Evolutionary conservation across 2,329 filamentous ascomycete genomes (phyloP).

Genomic region (Aspergillus aculeatus): DNA sequence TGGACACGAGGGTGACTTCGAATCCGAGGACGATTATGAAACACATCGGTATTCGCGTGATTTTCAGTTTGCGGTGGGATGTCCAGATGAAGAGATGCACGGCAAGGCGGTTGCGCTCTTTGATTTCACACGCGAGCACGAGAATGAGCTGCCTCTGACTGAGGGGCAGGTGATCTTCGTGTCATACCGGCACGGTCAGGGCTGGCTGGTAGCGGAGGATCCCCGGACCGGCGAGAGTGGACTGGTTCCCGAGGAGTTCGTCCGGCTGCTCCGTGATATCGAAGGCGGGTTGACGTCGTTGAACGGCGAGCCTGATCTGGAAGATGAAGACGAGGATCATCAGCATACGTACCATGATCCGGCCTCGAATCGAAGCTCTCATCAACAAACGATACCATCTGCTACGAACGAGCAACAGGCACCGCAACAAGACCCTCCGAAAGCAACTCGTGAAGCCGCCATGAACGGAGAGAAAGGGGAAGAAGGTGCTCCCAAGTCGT

Average conservation of each 20-base stretch:
- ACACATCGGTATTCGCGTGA: slow-evolving; percentile 77
- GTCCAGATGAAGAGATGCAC: slow-evolving; percentile 95
- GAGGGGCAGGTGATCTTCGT: slow-evolving; percentile 97
- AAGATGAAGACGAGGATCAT: slow-evolving; percentile 43
- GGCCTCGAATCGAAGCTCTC: slow-evolving; percentile 47
- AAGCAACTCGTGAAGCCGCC: slow-evolving; percentile 18
- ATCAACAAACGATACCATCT: slow-evolving; percentile 31
- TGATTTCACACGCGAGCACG: slow-evolving; percentile 91
- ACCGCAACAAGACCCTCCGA: slow-evolving; percentile 16
- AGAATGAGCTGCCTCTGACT: slow-evolving; percentile 87
- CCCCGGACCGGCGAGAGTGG: slow-evolving; percentile 92
- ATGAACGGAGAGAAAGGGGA: slow-evolving; percentile 29
- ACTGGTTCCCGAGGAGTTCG: slow-evolving; percentile 93
- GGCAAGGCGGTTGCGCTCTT: slow-evolving; percentile 94
- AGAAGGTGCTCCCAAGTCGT: slow-evolving; percentile 19
- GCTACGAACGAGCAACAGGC: slow-evolving; percentile 21
- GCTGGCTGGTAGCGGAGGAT: slow-evolving; percentile 96
- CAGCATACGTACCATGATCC: slow-evolving; percentile 51
- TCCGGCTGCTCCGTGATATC: slow-evolving; percentile 86
- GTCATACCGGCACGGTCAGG: slow-evolving; percentile 91
- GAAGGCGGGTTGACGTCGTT: slow-evolving; percentile 81
- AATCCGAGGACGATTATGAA: slow-evolving; percentile 52
- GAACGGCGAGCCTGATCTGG: slow-evolving; percentile 51
- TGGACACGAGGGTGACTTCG: slow-evolving; percentile 31
- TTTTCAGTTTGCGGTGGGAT: slow-evolving; percentile 93